Evolutionary conservation across 202 grass and related monocot species (phyloP), one percentile per base, ranked within the genome.

Genomic region (Musa balbisiana): DNA sequence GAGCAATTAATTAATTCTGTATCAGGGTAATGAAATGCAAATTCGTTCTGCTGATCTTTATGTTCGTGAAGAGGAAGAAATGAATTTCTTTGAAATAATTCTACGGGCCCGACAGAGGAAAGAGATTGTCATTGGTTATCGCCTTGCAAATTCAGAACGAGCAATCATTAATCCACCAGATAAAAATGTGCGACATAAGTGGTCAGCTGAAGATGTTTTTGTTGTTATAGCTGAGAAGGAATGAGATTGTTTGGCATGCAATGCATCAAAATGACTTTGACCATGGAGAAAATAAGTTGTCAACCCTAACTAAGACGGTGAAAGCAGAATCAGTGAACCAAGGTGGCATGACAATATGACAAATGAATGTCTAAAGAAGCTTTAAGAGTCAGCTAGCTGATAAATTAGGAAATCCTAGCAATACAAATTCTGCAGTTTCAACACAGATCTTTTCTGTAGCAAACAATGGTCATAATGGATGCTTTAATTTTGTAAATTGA

Each of bases 101-200:
- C 73, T 88, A 13, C 86, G 89, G 62, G 86, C 86, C 21, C 83
- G 89, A 68, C 86, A 88, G 80, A 75, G 89, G 76, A 92, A 92
- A 86, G 89, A 92, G 69, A 85, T 92, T 71, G 86, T 92, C 64
- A 84, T 92, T n/a, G 86, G 89, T 33, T 92, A 92, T 26, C 89
- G 89, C 49, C 83, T 86, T 43, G 73, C 79, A 62, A 77, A 79
- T 52, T 81, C 89, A 13, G 89, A 88, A 58, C 83, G 76, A 43
- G 86, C 86, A 11, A 80, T 92, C 76, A 92, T 92, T 75, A 92
- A 92, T 56, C 86, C 89, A 10, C 84, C 81, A 13, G 81, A 88
- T 73, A 92, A 92, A 84, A 73, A 71, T 64, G 53, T 66, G 33
- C 76, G 68, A 23, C 73, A 86, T 26, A 86, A 58, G 49, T 92